Percentiles rank a stretch among this genome's conserved stretches.
Evolutionary conservation across 2,329 filamentous ascomycete species (phyloP).

Genomic region (Exophiala spinifera): DNA sequence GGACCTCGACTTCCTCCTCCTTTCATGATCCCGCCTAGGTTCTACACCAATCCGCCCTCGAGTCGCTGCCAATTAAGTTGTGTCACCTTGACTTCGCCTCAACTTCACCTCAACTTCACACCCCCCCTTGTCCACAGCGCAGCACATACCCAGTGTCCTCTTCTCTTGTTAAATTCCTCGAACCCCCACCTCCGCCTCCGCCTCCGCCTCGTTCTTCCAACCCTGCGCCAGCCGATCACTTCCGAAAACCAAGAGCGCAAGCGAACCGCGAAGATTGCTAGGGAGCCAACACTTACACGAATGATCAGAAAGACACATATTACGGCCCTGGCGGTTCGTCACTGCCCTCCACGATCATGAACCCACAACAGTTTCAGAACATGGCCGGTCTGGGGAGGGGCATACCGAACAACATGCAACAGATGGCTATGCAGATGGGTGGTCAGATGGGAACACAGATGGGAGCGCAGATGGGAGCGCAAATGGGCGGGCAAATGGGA

Average conservation of each 20-base stretch:
- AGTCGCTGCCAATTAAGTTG: background rate
- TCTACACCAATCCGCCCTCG: background rate
- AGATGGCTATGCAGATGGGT: conserved; percentile 27
- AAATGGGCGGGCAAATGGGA: conserved; percentile 16
- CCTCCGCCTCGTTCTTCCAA: background rate
- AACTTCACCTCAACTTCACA: too few relatives aligned
- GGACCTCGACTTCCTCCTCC: background rate
- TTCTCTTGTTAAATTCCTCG: background rate
- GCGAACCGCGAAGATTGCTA: background rate
- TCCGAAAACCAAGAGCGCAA: background rate
- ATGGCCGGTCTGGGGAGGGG: conserved; percentile 28
- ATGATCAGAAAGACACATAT: background rate
- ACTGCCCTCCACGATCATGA: conserved; percentile 21
- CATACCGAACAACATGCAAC: conserved; percentile 28
- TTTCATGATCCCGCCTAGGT: background rate
- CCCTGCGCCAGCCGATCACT: background rate
- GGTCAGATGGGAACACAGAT: conserved; percentile 32
- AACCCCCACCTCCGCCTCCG: too few relatives aligned
- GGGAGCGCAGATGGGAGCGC: conserved; percentile 27
- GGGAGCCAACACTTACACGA: background rate
- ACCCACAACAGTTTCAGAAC: conserved; percentile 28
- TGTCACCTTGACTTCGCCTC: background rate
- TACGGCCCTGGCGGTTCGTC: conserved; percentile 10
- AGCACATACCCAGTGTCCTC: too few relatives aligned
- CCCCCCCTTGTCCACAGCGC: too few relatives aligned